A percentile compares a stretch with the other conserved stretches of the same genome.
phyloP scores from a whole-genome alignment of 257 asterid genomes.

The Forsythia viridissima region DNA sequence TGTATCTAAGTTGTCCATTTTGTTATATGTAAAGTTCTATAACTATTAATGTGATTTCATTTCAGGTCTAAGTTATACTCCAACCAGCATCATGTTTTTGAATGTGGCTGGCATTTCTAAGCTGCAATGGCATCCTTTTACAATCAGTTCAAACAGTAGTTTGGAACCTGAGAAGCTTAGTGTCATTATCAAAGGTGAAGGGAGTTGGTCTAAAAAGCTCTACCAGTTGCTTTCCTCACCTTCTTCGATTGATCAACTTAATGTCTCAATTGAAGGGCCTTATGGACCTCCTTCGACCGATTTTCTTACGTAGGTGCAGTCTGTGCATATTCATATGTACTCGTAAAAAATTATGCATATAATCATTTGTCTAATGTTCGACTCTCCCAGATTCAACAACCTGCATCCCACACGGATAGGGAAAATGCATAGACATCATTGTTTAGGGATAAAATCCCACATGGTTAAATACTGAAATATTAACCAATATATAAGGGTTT shows the following conservation, averaged over 20 bases:
- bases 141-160: background rate
- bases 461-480: too few species aligned
- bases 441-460: too few species aligned
- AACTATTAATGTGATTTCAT: background rate
- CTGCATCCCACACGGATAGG: too few species aligned
- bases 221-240: background rate
- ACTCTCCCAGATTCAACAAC: too few species aligned
- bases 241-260: background rate
- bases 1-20: too few species aligned
- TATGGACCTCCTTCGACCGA: constrained; percentile 9
- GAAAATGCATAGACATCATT: too few species aligned
- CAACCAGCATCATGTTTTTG: constrained; percentile 11
- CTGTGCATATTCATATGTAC: background rate
- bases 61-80: background rate
- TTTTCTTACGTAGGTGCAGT: constrained; percentile 4
- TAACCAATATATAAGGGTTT: too few species aligned
- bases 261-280: constrained; percentile 7
- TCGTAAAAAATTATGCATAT: too few species aligned
- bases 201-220: constrained; percentile 15
- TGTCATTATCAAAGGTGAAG: constrained; percentile 13
- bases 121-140: constrained; percentile 17
- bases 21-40: background rate
- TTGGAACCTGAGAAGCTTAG: constrained; percentile 13
- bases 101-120: constrained; percentile 4
- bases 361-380: background rate